Conservation (phyloP, 2,329 filamentous ascomycete species). For the Fusarium tricinctum region DNA sequence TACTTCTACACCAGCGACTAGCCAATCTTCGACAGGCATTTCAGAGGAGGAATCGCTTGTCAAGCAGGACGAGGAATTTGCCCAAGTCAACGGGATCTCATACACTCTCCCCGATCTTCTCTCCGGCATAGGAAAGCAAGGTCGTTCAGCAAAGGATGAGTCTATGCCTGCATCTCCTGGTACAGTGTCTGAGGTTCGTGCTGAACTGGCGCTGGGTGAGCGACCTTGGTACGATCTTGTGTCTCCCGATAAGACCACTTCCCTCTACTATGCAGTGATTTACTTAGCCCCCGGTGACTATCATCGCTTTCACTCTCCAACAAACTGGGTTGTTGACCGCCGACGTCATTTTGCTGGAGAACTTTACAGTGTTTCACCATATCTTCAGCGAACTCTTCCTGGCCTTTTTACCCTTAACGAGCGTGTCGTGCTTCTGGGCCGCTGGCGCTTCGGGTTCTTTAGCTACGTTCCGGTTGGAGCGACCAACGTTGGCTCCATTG, state of each 20-base stretch:
- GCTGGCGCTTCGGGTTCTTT: slow-evolving; percentile 99
- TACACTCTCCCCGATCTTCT: slow-evolving; percentile 92
- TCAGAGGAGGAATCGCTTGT: slow-evolving; percentile 75
- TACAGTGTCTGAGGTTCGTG: slow-evolving; percentile 87
- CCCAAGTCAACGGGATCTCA: slow-evolving; percentile 91
- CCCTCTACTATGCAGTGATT: slow-evolving; percentile 93
- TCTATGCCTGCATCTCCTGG: slow-evolving; percentile 73
- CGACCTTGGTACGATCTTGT: slow-evolving; percentile 79
- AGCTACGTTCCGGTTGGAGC: slow-evolving; percentile 95
- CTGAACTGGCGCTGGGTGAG: slow-evolving; percentile 82
- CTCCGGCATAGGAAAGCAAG: slow-evolving; percentile 72
- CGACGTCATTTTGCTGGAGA: slow-evolving; percentile 98
- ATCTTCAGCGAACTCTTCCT: slow-evolving; percentile 90
- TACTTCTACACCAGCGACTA: slow-evolving; percentile 46
- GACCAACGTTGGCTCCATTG: slow-evolving; percentile 97
- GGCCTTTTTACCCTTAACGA: slow-evolving; percentile 98
- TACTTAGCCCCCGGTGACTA: slow-evolving; percentile 98
- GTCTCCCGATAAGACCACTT: slow-evolving; percentile 72
- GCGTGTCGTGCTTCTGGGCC: slow-evolving; percentile 90
- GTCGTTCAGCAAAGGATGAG: slow-evolving; percentile 75
- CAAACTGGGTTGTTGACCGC: slow-evolving; percentile 93
- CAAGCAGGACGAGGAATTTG: slow-evolving; percentile 90
- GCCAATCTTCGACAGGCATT: slow-evolving; percentile 48
- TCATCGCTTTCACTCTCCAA: slow-evolving; percentile 96
- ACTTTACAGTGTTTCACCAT: slow-evolving; percentile 93